Conservation (phyloP, 1,284 basidiomycete species). For the Xanthoconium separans region DNA sequence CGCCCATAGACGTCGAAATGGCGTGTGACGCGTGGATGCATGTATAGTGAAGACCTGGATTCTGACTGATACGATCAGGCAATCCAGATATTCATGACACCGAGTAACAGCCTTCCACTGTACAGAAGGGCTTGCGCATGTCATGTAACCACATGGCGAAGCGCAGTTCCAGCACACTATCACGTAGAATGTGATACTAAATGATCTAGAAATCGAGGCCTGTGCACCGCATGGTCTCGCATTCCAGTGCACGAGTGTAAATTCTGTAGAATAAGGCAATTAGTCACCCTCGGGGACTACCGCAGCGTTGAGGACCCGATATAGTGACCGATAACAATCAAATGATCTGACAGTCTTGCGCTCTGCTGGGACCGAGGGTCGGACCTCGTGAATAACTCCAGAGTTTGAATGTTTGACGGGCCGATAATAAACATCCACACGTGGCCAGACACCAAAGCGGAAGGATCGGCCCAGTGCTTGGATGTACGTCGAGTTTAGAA, state of each 20-base stretch:
- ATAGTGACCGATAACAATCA: slow-evolving; percentile 42
- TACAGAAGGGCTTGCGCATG: slow-evolving; percentile 6
- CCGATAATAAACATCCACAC: slow-evolving; percentile 17
- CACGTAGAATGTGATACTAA: slow-evolving; percentile 34
- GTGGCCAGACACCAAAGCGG: slow-evolving; percentile 21
- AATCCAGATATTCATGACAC: background rate
- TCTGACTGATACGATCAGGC: slow-evolving; percentile 14
- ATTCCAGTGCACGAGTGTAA: slow-evolving; percentile 40
- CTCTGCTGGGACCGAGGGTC: slow-evolving; percentile 43
- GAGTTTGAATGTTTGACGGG: slow-evolving; percentile 38
- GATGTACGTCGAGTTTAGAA: slow-evolving; percentile 31
- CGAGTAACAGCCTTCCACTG: slow-evolving; percentile 17
- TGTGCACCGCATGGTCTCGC: slow-evolving; percentile 37
- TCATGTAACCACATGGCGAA: slow-evolving; percentile 35
- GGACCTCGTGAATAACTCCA: slow-evolving; percentile 48
- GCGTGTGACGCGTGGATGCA: slow-evolving; percentile 33
- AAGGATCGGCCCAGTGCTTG: slow-evolving; percentile 39
- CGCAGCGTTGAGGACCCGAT: slow-evolving; percentile 39
- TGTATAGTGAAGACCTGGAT: slow-evolving; percentile 35
- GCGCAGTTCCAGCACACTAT: slow-evolving; percentile 37
- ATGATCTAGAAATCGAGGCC: slow-evolving; percentile 21
- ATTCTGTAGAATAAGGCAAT: slow-evolving; percentile 32
- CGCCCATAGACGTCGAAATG: slow-evolving; percentile 34
- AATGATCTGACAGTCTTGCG: slow-evolving; percentile 36
- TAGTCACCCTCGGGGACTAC: slow-evolving; percentile 21